Percentiles rank a stretch among this genome's conserved stretches.
These are phyloP conservation scores for Xylaria sp. DNA, from an alignment of 2,329 filamentous ascomycete species.

Conservation along the genomic window DNA sequence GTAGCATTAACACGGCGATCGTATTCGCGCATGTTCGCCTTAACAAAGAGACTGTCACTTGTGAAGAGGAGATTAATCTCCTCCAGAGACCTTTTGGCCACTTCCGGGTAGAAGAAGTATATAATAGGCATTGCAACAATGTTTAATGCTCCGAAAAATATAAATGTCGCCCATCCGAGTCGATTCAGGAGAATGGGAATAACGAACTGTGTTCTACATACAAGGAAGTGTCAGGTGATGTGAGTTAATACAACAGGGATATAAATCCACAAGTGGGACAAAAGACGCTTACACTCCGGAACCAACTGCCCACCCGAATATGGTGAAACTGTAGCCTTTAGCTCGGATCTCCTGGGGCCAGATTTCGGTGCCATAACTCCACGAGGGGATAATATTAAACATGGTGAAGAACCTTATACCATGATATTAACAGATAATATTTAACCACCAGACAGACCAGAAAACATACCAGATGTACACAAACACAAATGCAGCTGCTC, in stretches of 20 bases:
- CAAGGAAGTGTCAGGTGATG: constrained; percentile 15
- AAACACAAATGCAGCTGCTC: constrained; percentile 44
- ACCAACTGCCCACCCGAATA: constrained; percentile 69
- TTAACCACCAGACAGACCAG: not conserved
- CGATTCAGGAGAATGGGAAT: constrained; percentile 63
- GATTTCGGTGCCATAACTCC: constrained; percentile 62
- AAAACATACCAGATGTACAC: constrained; percentile 45
- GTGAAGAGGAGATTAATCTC: constrained; percentile 58
- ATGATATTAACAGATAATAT: constrained; percentile 1
- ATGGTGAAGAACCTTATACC: constrained; percentile 44
- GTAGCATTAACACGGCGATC: constrained; percentile 46
- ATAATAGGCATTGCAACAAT: constrained; percentile 62
- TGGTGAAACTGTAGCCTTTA: constrained; percentile 69
- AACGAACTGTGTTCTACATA: constrained; percentile 57
- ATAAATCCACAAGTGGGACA: not conserved
- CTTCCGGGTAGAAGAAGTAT: constrained; percentile 52
- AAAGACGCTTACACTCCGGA: constrained; percentile 57
- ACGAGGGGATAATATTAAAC: constrained; percentile 51
- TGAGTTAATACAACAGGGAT: not conserved
- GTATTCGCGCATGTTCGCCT: constrained; percentile 50
- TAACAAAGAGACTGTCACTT: constrained; percentile 48
- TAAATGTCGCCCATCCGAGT: constrained; percentile 61
- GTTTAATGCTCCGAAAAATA: constrained; percentile 64
- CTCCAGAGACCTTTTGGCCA: constrained; percentile 51
- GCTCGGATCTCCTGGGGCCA: constrained; percentile 67